phyloP scores from a whole-genome alignment of 2,329 filamentous ascomycete genomes.

The Clarireedia hainanense region DNA sequence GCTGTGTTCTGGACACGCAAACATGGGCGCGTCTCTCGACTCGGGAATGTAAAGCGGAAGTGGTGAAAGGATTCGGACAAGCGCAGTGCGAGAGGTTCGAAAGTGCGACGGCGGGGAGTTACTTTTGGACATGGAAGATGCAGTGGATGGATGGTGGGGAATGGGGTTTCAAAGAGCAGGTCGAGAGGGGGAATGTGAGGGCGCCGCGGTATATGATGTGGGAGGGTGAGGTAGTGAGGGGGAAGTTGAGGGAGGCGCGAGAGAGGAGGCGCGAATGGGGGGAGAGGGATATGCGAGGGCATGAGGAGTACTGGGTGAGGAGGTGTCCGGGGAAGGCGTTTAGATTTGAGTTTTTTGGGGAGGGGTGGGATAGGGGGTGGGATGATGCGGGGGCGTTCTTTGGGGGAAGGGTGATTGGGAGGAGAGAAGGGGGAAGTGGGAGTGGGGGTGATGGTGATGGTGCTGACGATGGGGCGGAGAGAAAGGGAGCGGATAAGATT shows the following conservation, averaged over 20 bases:
- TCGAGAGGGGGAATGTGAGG: conserved; percentile 36
- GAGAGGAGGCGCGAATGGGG: conserved; percentile 31
- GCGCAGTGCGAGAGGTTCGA: conserved; percentile 40
- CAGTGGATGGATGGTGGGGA: conserved; percentile 52
- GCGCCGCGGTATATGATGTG: conserved; percentile 34
- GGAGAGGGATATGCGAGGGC: conserved; percentile 33
- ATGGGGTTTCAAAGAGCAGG: conserved; percentile 50
- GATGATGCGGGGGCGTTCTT: conserved; percentile 47
- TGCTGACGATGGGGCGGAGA: not conserved
- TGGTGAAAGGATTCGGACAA: conserved; percentile 40
- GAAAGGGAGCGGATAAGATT: conserved; percentile 41
- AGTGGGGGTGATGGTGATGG: not conserved
- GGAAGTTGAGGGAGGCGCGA: conserved; percentile 33
- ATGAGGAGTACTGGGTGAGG: conserved; percentile 43
- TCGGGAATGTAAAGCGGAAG: conserved; percentile 29
- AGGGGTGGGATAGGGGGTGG: conserved; percentile 50
- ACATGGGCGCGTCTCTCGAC: conserved; percentile 36
- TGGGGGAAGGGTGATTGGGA: conserved; percentile 23
- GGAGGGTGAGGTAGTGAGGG: conserved; percentile 30
- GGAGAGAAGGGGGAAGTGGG: conserved; percentile 27
- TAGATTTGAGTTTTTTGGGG: conserved; percentile 45
- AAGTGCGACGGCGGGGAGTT: conserved; percentile 40
- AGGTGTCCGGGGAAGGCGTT: conserved; percentile 37
- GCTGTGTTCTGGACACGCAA: conserved; percentile 44
- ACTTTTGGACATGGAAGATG: conserved; percentile 56